phyloP scores from a whole-genome alignment of 139 green algal genomes.

The Dunaliella primolecta region DNA sequence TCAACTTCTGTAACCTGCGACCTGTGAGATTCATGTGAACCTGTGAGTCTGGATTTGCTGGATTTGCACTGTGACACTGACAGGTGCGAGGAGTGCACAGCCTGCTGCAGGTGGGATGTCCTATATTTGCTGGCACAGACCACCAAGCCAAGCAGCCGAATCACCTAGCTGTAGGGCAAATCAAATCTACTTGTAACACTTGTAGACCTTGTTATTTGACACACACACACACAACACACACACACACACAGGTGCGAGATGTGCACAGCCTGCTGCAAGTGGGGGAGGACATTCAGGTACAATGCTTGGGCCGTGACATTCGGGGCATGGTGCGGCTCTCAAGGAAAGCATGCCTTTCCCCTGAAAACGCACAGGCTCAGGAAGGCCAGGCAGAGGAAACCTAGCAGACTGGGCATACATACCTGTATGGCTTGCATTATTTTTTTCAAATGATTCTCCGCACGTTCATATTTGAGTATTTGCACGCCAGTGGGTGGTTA shows the following conservation, averaged over 20 bases:
- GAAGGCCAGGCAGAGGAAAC: too few species aligned
- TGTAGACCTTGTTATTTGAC: neutral
- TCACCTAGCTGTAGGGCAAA: conserved; percentile 35
- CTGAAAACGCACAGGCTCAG: neutral
- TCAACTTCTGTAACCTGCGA: neutral
- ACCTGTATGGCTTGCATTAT: too few species aligned
- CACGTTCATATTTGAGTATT: too few species aligned
- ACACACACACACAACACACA: too few species aligned
- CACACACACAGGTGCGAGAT: too few species aligned
- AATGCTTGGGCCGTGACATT: conserved; percentile 48
- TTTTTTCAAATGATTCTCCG: too few species aligned
- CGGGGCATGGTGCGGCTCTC: conserved; percentile 3
- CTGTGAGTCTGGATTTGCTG: neutral
- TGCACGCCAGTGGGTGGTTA: too few species aligned
- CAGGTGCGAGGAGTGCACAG: too few species aligned
- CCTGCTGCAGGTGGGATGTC: too few species aligned
- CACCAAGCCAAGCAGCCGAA: neutral
- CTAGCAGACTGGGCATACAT: too few species aligned
- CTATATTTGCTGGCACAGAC: neutral
- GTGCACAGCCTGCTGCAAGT: too few species aligned
- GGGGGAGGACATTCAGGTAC: conserved; percentile 52
- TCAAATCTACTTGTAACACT: neutral
- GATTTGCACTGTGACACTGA: neutral
- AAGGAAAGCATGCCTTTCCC: neutral
- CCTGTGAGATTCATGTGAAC: neutral